Base-by-base conservation (phyloP, 2,329 filamentous ascomycete genomes). In the Fusarium sp. region DNA sequence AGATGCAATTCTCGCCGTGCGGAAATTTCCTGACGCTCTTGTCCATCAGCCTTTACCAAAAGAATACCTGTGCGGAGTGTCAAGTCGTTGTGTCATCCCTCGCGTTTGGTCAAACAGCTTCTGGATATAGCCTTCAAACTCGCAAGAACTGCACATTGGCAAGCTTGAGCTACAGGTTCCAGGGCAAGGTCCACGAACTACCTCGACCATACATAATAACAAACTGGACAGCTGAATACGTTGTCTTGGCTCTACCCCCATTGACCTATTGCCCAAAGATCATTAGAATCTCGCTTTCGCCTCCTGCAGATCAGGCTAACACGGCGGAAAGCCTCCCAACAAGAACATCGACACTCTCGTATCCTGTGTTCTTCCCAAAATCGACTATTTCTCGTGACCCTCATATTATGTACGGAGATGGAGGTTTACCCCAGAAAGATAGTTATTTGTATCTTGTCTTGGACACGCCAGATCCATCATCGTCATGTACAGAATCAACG, bases 321-420 rank as follows among this genome's bases (percentile, higher is more conserved):
- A 2, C 13, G 8, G 4, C 15, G 0, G 24, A 10, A 41, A 10
- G 18, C 7, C 5, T 28, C 2, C 3, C 3, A 10, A 8, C 24
- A 16, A 54, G 24, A 6, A 24, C n/a, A 20, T 24, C 36, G 5
- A 42, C 51, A 18, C 26, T 55, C 20, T 15, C 26, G 1, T 14
- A 42, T 15, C 15, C 26, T 6, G 16, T 42, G 1, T 42, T 31
- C 20, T 39, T 55, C 16, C 35, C 51, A 6, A 6, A 55, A 20
- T 55, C 51, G 6, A 55, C 35, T 5, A 24, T 41, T 8, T 55
- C 4, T 5, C 36, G 26, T 1, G 22, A 20, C 2, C 36, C 35
- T 0, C 35, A 55, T 13, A 31, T 55, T 6, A 42, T 41, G 35
- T 55, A 55, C 1, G 22, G 51, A 8, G 36, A 30, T 12, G 51